Base-by-base conservation (phyloP, 2,329 filamentous ascomycete genomes). In the Trichoderma simmonsii region DNA sequence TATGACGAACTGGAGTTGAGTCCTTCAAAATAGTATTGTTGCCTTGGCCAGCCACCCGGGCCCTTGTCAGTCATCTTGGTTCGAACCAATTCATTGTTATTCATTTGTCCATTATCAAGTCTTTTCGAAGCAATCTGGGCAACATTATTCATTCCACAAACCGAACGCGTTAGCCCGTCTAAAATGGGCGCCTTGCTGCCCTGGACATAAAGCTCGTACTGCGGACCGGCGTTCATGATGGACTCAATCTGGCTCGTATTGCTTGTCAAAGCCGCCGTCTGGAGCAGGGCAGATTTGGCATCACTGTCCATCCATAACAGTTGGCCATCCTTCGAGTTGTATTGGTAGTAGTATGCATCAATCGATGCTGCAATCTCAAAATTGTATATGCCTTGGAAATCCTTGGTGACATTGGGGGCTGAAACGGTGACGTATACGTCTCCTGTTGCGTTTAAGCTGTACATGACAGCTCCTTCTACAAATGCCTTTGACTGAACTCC, bases 301-400 rank as follows among this genome's bases (percentile, higher is more conserved):
- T 98, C 96, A 28, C 93, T 94, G 78, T 98, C 96, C 67, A 98
- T 89, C 82, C 95, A 92, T 76, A 90, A 88, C 8, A 98, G 85
- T 74, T 91, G 88, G 15, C 69, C 73, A 14, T 73, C 83, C 24
- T 84, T 79, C 1, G 80, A 77, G 14, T 83, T 79, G 76, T 89
- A 93, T 43, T 82, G 86, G 81, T 97, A 92, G 79, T 93, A 98
- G 73, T 87, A 92, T 1, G 84, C 87, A 76, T 97, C 92, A n/a
- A 91, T 90, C 1, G 95, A 98, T 6, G 89, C 92, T 1, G 93
- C 94, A 26, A 99, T 83, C 77, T 97, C 87, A 76, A 95, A 95
- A 73, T 91, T 92, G 85, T 94, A 99, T 5, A 85, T 84, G 2
- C 91, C 92, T 0, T 84, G 81, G 73, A 91, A 92, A 15, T 85